Percentiles rank a stretch among this genome's conserved stretches.
phyloP scores from a whole-genome alignment of 768 basidiomycete genomes.

The Boletus huronensis region DNA sequence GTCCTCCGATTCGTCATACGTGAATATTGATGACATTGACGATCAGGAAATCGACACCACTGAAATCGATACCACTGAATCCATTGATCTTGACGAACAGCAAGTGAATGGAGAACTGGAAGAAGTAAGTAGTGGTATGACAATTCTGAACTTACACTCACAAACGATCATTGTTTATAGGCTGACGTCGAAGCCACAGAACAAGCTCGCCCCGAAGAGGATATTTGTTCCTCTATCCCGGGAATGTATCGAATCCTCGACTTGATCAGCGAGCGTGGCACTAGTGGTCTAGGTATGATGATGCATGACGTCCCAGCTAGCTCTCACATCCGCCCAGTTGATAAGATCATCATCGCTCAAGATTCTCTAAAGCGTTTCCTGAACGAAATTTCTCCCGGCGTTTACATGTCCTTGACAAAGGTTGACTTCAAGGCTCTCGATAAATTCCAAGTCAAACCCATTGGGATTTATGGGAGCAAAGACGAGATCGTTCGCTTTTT shows the following conservation, averaged over 20 bases:
- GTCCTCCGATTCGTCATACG: slow-evolving; percentile 20
- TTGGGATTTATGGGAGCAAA: slow-evolving; percentile 58
- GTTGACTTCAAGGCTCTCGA: slow-evolving; percentile 57
- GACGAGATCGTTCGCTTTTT: slow-evolving; percentile 48
- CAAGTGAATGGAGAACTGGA: slow-evolving; percentile 6
- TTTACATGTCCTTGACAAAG: slow-evolving; percentile 52
- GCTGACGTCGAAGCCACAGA: slow-evolving; percentile 15
- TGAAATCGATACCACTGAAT: slow-evolving; percentile 12
- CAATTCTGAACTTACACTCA: not conserved
- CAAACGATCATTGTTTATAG: slow-evolving; percentile 4
- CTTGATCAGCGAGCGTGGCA: slow-evolving; percentile 48
- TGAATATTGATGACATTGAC: slow-evolving; percentile 13
- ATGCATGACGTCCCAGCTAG: not conserved
- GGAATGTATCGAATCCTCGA: slow-evolving; percentile 54
- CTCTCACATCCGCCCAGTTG: slow-evolving; percentile 37
- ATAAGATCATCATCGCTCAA: slow-evolving; percentile 61
- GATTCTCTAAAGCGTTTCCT: slow-evolving; percentile 46
- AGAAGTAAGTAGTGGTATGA: slow-evolving; percentile 9
- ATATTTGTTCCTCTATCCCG: slow-evolving; percentile 32
- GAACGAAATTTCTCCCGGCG: slow-evolving; percentile 46
- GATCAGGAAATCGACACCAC: slow-evolving; percentile 13
- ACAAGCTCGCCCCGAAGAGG: slow-evolving; percentile 9
- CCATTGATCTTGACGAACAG: slow-evolving; percentile 12
- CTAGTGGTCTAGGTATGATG: slow-evolving; percentile 47
- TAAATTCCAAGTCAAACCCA: slow-evolving; percentile 39